phyloP scores from a whole-genome alignment of 83 land plant genomes.

The Isoetes engelmannii region DNA sequence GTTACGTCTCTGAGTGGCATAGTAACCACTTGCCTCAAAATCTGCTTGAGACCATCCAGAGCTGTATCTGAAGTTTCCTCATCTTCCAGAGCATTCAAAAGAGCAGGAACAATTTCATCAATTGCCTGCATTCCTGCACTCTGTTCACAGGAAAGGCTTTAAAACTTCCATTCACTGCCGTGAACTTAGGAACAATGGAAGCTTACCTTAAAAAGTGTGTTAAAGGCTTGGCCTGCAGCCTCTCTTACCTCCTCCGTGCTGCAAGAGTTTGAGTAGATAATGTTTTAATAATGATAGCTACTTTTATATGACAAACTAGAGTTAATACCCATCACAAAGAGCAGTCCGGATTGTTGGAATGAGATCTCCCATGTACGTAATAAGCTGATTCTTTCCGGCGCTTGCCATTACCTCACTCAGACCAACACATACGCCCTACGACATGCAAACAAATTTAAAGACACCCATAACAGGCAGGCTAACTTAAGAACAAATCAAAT shows the following conservation, averaged over 20 bases:
- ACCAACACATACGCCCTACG: constrained; percentile 96
- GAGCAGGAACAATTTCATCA: constrained; percentile 99
- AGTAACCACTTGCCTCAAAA: constrained; percentile 52
- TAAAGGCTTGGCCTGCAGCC: constrained; percentile 93
- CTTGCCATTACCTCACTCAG: constrained; percentile 97
- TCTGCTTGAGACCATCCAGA: constrained; percentile 96
- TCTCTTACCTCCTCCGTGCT: constrained; percentile 69
- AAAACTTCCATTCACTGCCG: too few relatives aligned
- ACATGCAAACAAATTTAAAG: not conserved
- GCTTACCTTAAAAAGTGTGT: constrained; percentile 92
- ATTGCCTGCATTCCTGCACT: constrained; percentile 99
- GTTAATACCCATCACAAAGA: constrained; percentile 92
- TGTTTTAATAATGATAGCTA: too few relatives aligned
- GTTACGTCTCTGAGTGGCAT: not conserved
- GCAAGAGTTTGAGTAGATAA: too few relatives aligned
- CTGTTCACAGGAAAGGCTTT: constrained; percentile 23
- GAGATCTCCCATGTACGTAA: constrained; percentile 81
- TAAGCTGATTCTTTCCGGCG: constrained; percentile 88
- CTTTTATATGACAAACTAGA: too few relatives aligned
- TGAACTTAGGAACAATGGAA: not conserved
- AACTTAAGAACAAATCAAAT: not conserved
- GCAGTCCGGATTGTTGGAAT: constrained; percentile 95
- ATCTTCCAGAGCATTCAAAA: constrained; percentile 85
- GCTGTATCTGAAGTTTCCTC: constrained; percentile 87
- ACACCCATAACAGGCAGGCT: not conserved